Evolutionary conservation across 345 rosid genomes (phyloP).

Genomic region (Populus simonii): DNA sequence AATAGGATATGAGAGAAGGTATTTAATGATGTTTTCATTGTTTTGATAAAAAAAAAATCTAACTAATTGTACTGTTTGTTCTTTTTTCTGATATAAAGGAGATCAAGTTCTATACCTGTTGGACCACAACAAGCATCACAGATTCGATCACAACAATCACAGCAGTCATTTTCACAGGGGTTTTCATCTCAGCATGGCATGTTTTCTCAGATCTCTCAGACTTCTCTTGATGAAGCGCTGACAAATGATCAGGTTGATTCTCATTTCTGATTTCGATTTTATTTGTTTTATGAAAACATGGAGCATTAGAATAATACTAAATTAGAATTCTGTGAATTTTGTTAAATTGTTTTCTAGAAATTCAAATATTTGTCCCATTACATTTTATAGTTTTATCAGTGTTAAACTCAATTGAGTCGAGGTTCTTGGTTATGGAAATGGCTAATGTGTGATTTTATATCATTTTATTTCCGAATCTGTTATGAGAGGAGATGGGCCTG

Average conservation of each 20-base stretch:
- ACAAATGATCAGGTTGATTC: conserved; percentile 57
- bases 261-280: conserved; percentile 8
- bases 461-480: neutral
- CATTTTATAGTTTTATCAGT: neutral
- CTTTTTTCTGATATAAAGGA: conserved; percentile 38
- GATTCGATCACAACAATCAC: conserved; percentile 63
- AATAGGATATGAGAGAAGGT: neutral
- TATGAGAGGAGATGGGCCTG: neutral
- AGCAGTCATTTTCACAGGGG: conserved; percentile 87
- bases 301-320: neutral
- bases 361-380: neutral
- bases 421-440: neutral
- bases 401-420: neutral
- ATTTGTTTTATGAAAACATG: neutral
- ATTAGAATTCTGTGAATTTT: neutral
- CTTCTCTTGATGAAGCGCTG: conserved; percentile 54
- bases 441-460: neutral
- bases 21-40: neutral
- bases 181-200: conserved; percentile 73
- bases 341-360: neutral
- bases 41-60: neutral
- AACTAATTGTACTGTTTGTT: neutral
- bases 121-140: conserved; percentile 68
- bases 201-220: conserved; percentile 81
- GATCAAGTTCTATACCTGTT: conserved; percentile 39